A percentile compares a stretch with the other conserved stretches of the same genome.
These are phyloP conservation scores for Sphagnum magellanicum DNA, from an alignment of 228 moss, liverwort and hornwort species.

Conservation along the genomic window DNA sequence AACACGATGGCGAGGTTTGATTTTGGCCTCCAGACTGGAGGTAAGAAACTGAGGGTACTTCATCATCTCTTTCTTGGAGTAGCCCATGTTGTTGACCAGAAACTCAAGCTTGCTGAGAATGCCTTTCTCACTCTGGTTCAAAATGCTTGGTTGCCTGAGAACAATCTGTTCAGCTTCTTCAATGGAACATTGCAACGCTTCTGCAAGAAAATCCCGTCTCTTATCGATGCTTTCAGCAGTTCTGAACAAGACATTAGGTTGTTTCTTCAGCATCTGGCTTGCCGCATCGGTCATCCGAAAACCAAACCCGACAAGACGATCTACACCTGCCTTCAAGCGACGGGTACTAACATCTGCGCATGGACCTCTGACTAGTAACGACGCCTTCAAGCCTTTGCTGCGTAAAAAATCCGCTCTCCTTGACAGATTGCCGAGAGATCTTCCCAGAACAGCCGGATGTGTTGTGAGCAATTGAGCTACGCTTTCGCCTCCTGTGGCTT, in stretches of 20 bases:
- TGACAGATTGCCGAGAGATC: constrained; percentile 28
- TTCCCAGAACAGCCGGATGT: constrained; percentile 44
- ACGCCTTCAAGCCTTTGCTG: constrained; percentile 19
- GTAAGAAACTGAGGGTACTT: constrained; percentile 30
- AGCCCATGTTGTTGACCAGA: constrained; percentile 26
- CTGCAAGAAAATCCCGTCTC: constrained; percentile 7
- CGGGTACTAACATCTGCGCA: constrained; percentile 31
- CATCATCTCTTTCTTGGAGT: constrained; percentile 18
- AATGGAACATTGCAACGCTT: constrained; percentile 8
- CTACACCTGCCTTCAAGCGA: constrained; percentile 28
- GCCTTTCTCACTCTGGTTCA: constrained; percentile 41
- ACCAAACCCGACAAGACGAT: constrained; percentile 27
- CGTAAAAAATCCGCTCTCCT: constrained; percentile 33
- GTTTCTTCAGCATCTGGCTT: constrained; percentile 5
- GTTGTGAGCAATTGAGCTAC: constrained; percentile 38
- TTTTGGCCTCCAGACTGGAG: constrained; percentile 36
- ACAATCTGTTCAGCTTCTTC: constrained; percentile 25
- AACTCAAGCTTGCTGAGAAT: constrained; percentile 31
- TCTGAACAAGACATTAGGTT: constrained; percentile 1
- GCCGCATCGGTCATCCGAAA: constrained; percentile 9
- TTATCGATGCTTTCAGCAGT: neutral
- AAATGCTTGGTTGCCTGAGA: constrained; percentile 31
- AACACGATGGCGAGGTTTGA: constrained; percentile 41
- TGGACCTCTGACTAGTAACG: constrained; percentile 24
- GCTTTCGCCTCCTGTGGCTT: constrained; percentile 33